Evolutionary conservation across 192 early-diverging fungal genomes (phyloP).

Genomic region (Coemansia sp.): DNA sequence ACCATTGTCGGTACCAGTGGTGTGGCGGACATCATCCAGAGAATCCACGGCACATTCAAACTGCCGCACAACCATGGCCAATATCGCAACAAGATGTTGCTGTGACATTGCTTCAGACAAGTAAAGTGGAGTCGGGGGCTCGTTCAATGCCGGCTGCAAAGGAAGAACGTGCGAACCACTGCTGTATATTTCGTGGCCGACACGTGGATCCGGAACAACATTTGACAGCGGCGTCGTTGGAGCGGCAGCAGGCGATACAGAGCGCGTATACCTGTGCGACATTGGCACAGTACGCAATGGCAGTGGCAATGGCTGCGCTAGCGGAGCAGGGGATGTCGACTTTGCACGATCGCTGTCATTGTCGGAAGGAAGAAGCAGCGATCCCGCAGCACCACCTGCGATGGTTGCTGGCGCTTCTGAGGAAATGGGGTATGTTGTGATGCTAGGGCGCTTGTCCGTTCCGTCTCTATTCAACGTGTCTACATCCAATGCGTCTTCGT

Average conservation of each 20-base stretch:
- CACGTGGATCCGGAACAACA: background rate
- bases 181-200: slow-evolving; percentile 11
- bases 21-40: too few relatives aligned
- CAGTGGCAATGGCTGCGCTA: slow-evolving; percentile 18
- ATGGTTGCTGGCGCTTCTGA: background rate
- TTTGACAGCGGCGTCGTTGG: background rate
- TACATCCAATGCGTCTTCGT: background rate
- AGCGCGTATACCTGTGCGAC: slow-evolving; percentile 35
- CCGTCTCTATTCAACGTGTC: background rate
- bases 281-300: slow-evolving; percentile 11
- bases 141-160: slow-evolving; percentile 37
- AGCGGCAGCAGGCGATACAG: slow-evolving; percentile 19
- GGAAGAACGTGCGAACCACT: slow-evolving; percentile 15
- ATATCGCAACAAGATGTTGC: slow-evolving; percentile 29
- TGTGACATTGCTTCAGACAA: slow-evolving; percentile 49
- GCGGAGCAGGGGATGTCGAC: slow-evolving; percentile 24
- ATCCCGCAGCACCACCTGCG: background rate
- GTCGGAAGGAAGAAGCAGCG: background rate
- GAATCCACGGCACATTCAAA: slow-evolving; percentile 43
- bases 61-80: slow-evolving; percentile 48
- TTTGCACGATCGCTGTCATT: slow-evolving; percentile 1
- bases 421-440: slow-evolving; percentile 1
- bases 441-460: slow-evolving; percentile 1
- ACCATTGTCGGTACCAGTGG: slow-evolving; percentile 7
- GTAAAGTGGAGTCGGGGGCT: slow-evolving; percentile 48